These are phyloP conservation scores for Parasarocladium wereldwijsianum DNA, from an alignment of 2,329 filamentous ascomycete species.

Conservation along the genomic window DNA sequence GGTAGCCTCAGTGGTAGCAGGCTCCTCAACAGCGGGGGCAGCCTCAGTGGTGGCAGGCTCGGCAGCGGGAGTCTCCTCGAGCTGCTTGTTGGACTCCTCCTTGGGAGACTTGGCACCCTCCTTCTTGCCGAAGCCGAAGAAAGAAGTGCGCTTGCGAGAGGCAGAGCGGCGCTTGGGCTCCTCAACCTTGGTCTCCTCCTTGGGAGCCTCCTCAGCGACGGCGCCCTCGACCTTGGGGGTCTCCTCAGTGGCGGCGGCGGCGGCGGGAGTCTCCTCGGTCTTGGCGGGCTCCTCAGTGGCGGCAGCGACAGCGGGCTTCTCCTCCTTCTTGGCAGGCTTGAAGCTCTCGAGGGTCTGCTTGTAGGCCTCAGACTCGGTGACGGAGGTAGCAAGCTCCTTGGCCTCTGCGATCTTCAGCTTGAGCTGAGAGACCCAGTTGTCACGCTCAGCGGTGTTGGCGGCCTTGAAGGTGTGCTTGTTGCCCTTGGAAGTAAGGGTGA, in stretches of 20 bases:
- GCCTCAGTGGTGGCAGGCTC: constrained; percentile 18
- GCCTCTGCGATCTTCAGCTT: constrained; percentile 75
- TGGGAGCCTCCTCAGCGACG: constrained; percentile 10
- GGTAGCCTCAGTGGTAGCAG: constrained; percentile 18
- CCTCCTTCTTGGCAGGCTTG: constrained; percentile 34
- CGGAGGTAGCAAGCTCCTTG: constrained; percentile 60
- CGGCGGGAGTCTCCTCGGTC: constrained; percentile 8
- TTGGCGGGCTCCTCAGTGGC: constrained; percentile 18
- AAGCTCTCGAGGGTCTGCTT: constrained; percentile 68
- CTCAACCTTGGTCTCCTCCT: constrained; percentile 12
- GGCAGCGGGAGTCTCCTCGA: constrained; percentile 14
- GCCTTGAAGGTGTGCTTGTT: constrained; percentile 96
- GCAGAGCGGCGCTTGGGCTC: constrained; percentile 16
- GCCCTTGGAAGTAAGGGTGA: constrained; percentile 70
- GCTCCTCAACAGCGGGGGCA: constrained; percentile 20
- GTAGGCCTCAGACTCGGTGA: constrained; percentile 73
- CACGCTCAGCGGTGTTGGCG: constrained; percentile 56
- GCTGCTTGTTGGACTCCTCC: constrained; percentile 12
- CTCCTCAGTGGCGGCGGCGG: constrained; percentile 17
- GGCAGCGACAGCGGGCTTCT: constrained; percentile 19
- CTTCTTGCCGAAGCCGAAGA: constrained; percentile 14
- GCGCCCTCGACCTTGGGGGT: constrained; percentile 4
- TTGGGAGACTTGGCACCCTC: constrained; percentile 15
- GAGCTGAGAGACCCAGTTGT: constrained; percentile 79
- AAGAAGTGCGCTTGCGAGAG: constrained; percentile 20